Evolutionary conservation across 1,284 basidiomycete species (phyloP), one percentile per base, ranked within the genome.

Genomic region (Gomphus bonarii): DNA sequence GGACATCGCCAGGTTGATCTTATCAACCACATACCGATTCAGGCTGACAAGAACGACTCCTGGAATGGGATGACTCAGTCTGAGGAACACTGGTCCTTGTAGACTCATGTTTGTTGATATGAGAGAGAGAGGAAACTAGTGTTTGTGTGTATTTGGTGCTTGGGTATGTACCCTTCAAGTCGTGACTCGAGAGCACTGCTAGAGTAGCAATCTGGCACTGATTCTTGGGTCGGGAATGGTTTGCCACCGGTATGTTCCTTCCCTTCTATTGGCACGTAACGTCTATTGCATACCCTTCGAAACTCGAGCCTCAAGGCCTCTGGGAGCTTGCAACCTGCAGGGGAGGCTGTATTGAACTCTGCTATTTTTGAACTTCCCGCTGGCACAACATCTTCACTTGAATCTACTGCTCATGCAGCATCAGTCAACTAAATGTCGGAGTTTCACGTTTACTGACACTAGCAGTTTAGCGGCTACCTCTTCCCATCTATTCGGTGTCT

Each of bases 11-110:
- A n/a, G 6, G 7, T 12, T 51, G 20, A 9, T 38, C 28, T 18
- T 22, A 28, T 18, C n/a, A 40, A 18, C 11, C 25, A 58, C 66
- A 43, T 18, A 73, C 72, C 72, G 64, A 63, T 69, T 67, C 50
- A 73, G 65, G 57, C 67, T 67, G 40, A 73, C 63, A 11, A 72
- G 63, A 10, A 68, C 59, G 1, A 73, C 68, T n/a, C 68, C 65
- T 2, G 54, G 54, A 25, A 36, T 51, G 10, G 60, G 60, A 48
- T 28, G 28, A 16, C 54, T 58, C 18, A 35, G 16, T 40, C 25
- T 33, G 42, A 59, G n/a, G 6, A 58, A 58, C 14, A 36, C n/a
- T 20, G 9, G 28, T 14, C 31, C 18, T 16, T 9, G 20, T 6
- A 22, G 12, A 33, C 20, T 30, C 52, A 43, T 54, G n/a, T 44